Conservation (phyloP, 106 monocot genomes). For the Allium fistulosum region DNA sequence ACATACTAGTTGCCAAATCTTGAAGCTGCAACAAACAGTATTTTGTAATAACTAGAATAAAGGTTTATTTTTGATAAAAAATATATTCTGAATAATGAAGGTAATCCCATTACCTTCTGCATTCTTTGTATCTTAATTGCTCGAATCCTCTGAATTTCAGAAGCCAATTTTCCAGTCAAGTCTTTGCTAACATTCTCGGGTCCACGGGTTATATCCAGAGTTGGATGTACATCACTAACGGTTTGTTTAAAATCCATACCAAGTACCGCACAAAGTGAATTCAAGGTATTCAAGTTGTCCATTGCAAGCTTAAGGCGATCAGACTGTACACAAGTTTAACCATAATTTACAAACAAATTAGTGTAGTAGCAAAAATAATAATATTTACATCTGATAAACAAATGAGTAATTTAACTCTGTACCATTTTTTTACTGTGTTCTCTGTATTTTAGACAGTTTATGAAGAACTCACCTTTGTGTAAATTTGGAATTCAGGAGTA, state of each 20-base stretch:
- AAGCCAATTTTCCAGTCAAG: slow-evolving; percentile 36
- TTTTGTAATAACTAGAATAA: background rate
- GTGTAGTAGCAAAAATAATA: background rate
- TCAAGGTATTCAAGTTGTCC: slow-evolving; percentile 30
- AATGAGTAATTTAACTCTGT: too few species aligned
- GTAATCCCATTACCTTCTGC: slow-evolving; percentile 41
- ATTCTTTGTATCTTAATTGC: slow-evolving; percentile 60
- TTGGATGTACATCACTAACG: slow-evolving; percentile 30
- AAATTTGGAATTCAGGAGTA: background rate
- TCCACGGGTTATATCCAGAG: slow-evolving; percentile 29
- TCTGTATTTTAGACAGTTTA: background rate
- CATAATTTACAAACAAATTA: background rate
- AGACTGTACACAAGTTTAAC: slow-evolving; percentile 20
- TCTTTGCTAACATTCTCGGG: slow-evolving; percentile 34
- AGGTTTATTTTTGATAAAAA: background rate
- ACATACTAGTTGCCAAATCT: slow-evolving; percentile 57
- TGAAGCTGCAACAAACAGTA: slow-evolving; percentile 49
- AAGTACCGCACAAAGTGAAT: slow-evolving; percentile 43
- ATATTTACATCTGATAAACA: too few species aligned
- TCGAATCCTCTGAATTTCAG: slow-evolving; percentile 33
- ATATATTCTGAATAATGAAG: too few species aligned
- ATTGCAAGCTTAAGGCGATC: slow-evolving; percentile 40
- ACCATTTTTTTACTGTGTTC: too few species aligned
- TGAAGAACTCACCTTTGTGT: background rate
- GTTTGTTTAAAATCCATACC: slow-evolving; percentile 50